These are phyloP conservation scores for Hymenoscyphus infarciens DNA, from an alignment of 2,329 filamentous ascomycete genomes.

Conservation along the genomic window DNA sequence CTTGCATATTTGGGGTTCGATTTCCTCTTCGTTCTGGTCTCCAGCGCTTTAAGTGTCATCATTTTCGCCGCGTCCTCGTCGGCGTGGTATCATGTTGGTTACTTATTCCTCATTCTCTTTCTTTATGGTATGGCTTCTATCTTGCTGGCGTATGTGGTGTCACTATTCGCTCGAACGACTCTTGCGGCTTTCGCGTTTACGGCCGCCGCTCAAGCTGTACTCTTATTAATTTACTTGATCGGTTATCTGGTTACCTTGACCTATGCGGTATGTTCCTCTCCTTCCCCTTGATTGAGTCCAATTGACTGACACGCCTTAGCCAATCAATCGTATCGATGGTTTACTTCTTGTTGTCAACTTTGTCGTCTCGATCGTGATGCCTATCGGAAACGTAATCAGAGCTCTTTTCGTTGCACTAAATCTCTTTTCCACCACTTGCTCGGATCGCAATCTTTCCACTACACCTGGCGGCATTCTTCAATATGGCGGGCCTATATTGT, in stretches of 20 bases:
- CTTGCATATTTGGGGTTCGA: conserved; percentile 79
- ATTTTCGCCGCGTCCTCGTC: conserved; percentile 62
- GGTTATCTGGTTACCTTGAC: conserved; percentile 70
- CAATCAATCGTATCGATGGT: conserved; percentile 64
- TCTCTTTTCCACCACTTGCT: conserved; percentile 76
- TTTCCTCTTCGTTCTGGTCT: conserved; percentile 66
- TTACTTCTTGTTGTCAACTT: conserved; percentile 70
- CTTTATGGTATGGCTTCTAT: conserved; percentile 78
- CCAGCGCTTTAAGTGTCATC: conserved; percentile 62
- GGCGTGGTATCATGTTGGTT: conserved; percentile 75
- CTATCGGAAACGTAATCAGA: conserved; percentile 71
- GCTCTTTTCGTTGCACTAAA: conserved; percentile 77
- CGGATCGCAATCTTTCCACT: conserved; percentile 56
- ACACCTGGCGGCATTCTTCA: conserved; percentile 68
- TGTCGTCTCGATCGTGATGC: conserved; percentile 68
- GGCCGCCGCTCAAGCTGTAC: conserved; percentile 69
- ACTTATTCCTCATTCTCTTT: conserved; percentile 76
- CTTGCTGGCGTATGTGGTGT: conserved; percentile 75
- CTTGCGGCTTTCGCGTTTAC: conserved; percentile 81
- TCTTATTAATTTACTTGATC: conserved; percentile 70
- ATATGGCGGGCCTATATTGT: conserved; percentile 82
- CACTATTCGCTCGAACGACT: conserved; percentile 74
- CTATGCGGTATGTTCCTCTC: conserved; percentile 48
- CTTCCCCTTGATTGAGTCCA: neutral
- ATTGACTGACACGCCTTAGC: conserved; percentile 31